Evolutionary conservation across 257 asterid species (phyloP), one percentile per base, ranked within the genome.

Genomic region (Thymus mandschuricus): DNA sequence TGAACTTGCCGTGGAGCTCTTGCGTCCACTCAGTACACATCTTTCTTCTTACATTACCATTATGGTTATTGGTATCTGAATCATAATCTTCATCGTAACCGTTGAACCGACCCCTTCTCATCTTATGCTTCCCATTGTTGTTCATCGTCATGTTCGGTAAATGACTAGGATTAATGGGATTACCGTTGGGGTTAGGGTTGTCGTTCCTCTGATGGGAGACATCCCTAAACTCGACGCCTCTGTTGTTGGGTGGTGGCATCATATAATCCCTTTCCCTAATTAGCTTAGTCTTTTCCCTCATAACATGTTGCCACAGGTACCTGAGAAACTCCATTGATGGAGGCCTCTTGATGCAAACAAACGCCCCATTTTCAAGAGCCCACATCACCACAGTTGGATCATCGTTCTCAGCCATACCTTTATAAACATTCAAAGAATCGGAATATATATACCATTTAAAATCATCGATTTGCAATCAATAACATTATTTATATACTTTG

Each of bases 251-350:
- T 9, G 77, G 60, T 1, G 40, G 29, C 11, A 59, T 4, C 40
- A 45, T 21, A 21, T 21, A 21, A 7, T 64, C 78, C 38, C 75
- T 75, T 15, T 80, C 79, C 56, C 56, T 72, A 3, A 54, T 21
- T 33, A 57, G 40, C 10, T 75, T 70, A 27, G 58, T 10, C 46
- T 74, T 85, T 64, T 85, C 90, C 67, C 82, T 80, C 11, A 74
- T 6, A 15, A 76, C 90, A 57, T 78, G 87, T 29, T 85, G 90
- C 87, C 87, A 85, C 1, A 85, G 57, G 80, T 67, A 74, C 56
- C 64, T 69, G 2, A 76, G 21, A 59, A 82, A 60, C 71, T 82
- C 87, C 21, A 66, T 7, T 1, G 79, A 49, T 30, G 54, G 70
- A 0, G 87, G 86, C 31, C 76, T 85, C 71, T 75, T 71, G 45